Conservation (phyloP, 2,329 filamentous ascomycete genomes). For the Mollisia scopiformis region DNA sequence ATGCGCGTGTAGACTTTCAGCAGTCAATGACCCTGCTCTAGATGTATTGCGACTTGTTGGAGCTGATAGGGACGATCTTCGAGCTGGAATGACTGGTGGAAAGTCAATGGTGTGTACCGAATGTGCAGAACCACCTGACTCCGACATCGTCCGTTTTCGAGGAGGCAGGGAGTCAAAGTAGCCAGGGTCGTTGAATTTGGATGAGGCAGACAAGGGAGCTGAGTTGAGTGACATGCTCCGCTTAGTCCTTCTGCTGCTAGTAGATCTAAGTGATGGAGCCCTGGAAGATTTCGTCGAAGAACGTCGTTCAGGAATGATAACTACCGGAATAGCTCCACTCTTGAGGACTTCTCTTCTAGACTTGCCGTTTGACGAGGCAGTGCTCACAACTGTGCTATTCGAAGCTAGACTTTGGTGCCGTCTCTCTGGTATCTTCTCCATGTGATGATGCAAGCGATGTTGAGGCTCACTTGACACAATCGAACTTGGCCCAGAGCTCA, state of each 20-base stretch:
- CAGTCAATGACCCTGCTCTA: conserved; percentile 57
- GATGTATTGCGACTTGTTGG: conserved; percentile 62
- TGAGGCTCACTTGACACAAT: conserved; percentile 32
- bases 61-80: conserved; percentile 64
- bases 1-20: conserved; percentile 61
- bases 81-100: conserved; percentile 57
- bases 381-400: conserved; percentile 50
- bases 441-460: conserved; percentile 31
- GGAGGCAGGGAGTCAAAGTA: conserved; percentile 44
- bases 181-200: conserved; percentile 47
- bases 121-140: conserved; percentile 33
- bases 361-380: conserved; percentile 52
- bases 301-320: conserved; percentile 61
- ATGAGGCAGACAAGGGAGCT: conserved; percentile 45
- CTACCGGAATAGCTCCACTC: conserved; percentile 62
- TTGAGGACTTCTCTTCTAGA: conserved; percentile 63
- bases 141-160: conserved; percentile 32
- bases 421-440: conserved; percentile 26
- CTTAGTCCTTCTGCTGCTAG: conserved; percentile 60
- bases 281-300: conserved; percentile 51
- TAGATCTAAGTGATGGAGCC: conserved; percentile 61
- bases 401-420: conserved; percentile 49
- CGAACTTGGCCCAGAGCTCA: conserved; percentile 47
- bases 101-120: conserved; percentile 60
- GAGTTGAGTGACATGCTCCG: conserved; percentile 56